phyloP scores from a whole-genome alignment of 2,329 filamentous ascomycete genomes.

The Tolypocladium cylindrosporum region DNA sequence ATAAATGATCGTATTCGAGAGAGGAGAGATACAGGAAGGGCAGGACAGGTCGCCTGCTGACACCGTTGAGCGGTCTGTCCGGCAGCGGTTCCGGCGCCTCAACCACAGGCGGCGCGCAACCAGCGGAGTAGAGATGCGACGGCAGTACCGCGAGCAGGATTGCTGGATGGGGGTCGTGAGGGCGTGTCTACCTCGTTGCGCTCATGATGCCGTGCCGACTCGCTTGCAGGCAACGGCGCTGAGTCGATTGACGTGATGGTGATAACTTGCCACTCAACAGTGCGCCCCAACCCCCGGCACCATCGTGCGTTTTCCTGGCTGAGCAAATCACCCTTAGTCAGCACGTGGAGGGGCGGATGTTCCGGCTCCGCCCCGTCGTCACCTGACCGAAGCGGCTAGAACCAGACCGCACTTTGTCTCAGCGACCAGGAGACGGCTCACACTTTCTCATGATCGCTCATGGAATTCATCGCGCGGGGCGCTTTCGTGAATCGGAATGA shows the following conservation, averaged over 20 bases:
- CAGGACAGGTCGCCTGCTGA: neutral
- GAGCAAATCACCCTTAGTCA: conserved; percentile 1
- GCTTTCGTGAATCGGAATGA: neutral
- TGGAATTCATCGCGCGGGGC: neutral
- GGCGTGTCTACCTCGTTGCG: conserved; percentile 6
- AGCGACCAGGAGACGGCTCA: too few relatives aligned
- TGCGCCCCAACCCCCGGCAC: neutral
- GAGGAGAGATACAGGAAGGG: neutral
- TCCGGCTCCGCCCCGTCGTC: conserved; percentile 2
- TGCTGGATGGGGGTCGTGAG: neutral
- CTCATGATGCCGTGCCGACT: conserved; percentile 8
- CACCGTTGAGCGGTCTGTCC: neutral
- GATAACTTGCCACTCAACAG: neutral
- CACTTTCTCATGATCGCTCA: too few relatives aligned
- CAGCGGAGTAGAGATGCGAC: neutral
- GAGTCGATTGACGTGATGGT: neutral
- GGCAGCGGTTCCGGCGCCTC: neutral
- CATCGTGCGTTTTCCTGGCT: neutral
- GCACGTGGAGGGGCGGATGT: conserved; percentile 1
- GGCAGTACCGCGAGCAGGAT: neutral
- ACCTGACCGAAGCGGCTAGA: conserved; percentile 3
- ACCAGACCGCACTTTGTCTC: neutral
- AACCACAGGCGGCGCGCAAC: neutral
- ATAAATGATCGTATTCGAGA: neutral
- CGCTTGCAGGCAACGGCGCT: neutral